These are phyloP conservation scores for Phoma sp. DNA, from an alignment of 2,329 filamentous ascomycete species.

Conservation along the genomic window DNA sequence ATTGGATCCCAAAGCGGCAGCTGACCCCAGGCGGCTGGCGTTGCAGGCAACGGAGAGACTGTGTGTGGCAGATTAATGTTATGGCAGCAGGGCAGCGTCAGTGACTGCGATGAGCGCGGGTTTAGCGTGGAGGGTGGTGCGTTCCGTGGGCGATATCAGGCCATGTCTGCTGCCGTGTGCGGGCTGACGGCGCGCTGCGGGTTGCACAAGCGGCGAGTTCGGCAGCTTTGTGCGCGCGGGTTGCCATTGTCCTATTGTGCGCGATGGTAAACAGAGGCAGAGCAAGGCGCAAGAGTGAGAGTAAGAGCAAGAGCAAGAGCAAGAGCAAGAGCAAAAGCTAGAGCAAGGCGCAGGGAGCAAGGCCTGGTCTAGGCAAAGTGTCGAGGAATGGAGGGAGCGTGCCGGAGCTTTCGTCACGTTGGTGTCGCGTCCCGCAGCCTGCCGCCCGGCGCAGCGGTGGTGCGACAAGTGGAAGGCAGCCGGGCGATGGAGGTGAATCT, in stretches of 20 bases:
- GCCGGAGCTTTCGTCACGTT: conserved; percentile 3
- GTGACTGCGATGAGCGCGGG: no score
- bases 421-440: not conserved
- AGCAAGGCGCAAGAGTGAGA: no score
- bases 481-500: not conserved
- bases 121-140: conserved; percentile 5
- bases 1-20: conserved; percentile 14
- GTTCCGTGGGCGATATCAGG: conserved; percentile 21
- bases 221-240: conserved; percentile 2
- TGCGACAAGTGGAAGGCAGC: not conserved
- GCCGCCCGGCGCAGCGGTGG: not conserved
- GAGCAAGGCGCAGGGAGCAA: conserved; percentile 1
- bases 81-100: no score
- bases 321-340: not conserved
- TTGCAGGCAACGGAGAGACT: conserved; percentile 8
- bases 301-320: not conserved
- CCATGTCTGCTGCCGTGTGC: conserved; percentile 26
- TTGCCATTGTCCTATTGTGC: no score
- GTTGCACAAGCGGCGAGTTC: conserved; percentile 23
- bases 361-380: conserved; percentile 1
- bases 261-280: no score
- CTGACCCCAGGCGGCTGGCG: not conserved
- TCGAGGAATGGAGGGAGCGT: conserved; percentile 7
- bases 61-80: no score
- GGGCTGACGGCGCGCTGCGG: conserved; percentile 14